phyloP scores from a whole-genome alignment of 306 rosid species.

The Sphenostylis stenocarpa region DNA sequence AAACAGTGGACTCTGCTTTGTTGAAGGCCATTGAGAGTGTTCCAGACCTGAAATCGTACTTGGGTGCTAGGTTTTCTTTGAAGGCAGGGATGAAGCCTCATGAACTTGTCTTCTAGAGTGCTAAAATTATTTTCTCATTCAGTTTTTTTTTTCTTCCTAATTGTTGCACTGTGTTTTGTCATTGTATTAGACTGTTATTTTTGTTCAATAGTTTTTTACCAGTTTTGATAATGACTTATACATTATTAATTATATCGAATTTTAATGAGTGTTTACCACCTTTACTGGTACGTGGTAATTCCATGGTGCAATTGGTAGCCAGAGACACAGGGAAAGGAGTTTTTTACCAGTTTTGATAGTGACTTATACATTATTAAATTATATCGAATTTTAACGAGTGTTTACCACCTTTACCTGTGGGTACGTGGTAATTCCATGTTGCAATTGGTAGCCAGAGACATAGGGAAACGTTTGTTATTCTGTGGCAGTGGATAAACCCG shows the following conservation, averaged over 20 bases:
- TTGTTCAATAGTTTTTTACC: background rate
- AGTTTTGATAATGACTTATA: background rate
- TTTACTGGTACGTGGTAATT: too few species aligned
- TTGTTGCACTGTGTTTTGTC: slow-evolving; percentile 4
- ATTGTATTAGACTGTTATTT: background rate
- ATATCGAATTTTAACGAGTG: too few species aligned
- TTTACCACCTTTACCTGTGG: too few species aligned
- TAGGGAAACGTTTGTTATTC: too few species aligned
- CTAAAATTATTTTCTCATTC: background rate
- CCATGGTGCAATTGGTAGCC: too few species aligned
- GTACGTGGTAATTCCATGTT: too few species aligned
- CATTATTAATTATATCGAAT: too few species aligned
- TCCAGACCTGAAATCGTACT: slow-evolving; percentile 63
- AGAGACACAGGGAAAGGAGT: too few species aligned
- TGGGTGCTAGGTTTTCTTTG: slow-evolving; percentile 73
- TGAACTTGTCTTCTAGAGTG: slow-evolving; percentile 59
- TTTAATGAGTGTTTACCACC: too few species aligned
- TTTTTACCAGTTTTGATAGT: slow-evolving; percentile 7
- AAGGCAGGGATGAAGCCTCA: slow-evolving; percentile 81
- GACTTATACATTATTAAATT: too few species aligned
- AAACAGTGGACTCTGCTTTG: slow-evolving; percentile 56
- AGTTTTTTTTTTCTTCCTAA: background rate
- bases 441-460: too few species aligned
- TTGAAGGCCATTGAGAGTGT: slow-evolving; percentile 62
- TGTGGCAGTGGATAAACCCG: too few species aligned